Percentiles rank a stretch among this genome's conserved stretches.
Evolutionary conservation across 2,329 filamentous ascomycete genomes (phyloP).

Genomic region (Tolypocladium tropicale): DNA sequence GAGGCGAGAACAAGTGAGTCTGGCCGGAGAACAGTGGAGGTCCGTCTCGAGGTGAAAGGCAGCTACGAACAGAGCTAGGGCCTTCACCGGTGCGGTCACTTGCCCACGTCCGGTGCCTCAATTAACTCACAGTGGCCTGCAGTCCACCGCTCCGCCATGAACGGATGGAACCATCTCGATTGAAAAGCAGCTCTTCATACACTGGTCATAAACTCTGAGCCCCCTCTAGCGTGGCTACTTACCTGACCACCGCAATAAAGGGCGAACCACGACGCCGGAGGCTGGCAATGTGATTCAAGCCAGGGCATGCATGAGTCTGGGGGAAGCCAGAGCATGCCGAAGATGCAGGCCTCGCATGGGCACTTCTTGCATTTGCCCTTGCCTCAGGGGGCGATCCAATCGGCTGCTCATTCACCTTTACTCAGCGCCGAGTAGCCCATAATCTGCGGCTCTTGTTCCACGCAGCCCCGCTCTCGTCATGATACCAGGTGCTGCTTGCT

Average conservation of each 20-base stretch:
- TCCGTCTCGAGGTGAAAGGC: not conserved
- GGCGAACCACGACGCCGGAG: no score
- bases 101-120: no score
- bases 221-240: no score
- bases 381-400: not conserved
- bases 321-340: not conserved
- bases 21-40: not conserved
- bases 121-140: not conserved
- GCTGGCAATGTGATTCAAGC: no score
- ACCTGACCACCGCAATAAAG: no score
- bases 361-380: not conserved
- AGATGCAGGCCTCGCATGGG: not conserved
- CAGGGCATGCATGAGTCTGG: no score
- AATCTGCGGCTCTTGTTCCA: not conserved
- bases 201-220: no score
- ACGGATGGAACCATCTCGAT: no score
- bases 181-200: no score
- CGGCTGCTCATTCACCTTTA: not conserved
- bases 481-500: no score
- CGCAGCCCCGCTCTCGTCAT: constrained; percentile 6
- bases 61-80: constrained; percentile 2
- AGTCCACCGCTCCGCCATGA: not conserved
- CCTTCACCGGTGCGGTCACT: not conserved
- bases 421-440: not conserved
- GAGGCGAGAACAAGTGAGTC: not conserved